Evolutionary conservation across 371 early-diverging fungal species (phyloP).

Genomic region (Basidiobolus meristosporus): DNA sequence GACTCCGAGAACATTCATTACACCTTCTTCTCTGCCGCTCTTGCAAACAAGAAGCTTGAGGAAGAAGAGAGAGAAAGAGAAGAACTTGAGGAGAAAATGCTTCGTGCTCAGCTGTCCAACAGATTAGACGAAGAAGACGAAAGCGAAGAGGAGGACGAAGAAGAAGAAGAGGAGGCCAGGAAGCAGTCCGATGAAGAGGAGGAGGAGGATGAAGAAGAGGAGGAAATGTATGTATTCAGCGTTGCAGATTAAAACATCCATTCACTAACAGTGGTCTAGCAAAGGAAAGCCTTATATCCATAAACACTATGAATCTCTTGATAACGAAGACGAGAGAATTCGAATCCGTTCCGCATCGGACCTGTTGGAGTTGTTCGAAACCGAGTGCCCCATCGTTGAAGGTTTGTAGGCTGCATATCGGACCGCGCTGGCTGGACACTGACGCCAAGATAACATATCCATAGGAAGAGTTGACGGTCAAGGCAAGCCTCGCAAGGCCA

Average conservation of each 20-base stretch:
- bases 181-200: slow-evolving; percentile 12
- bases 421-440: not conserved
- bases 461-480: slow-evolving; percentile 1
- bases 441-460: not conserved
- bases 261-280: slow-evolving; percentile 1
- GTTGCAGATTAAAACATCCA: not conserved
- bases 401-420: slow-evolving; percentile 4
- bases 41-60: slow-evolving; percentile 29
- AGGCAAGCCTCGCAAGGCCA: slow-evolving; percentile 21
- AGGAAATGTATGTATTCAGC: slow-evolving; percentile 5
- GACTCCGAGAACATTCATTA: slow-evolving; percentile 56
- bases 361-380: slow-evolving; percentile 18
- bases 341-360: slow-evolving; percentile 21
- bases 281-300: too few relatives aligned
- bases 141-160: slow-evolving; percentile 12
- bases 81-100: slow-evolving; percentile 1
- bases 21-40: slow-evolving; percentile 74
- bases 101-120: not conserved
- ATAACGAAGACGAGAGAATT: slow-evolving; percentile 8
- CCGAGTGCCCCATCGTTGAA: slow-evolving; percentile 13
- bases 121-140: slow-evolving; percentile 1
- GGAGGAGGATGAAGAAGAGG: slow-evolving; percentile 14
- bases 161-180: slow-evolving; percentile 8
- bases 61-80: slow-evolving; percentile 18
- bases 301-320: too few relatives aligned